A percentile compares a stretch with the other conserved stretches of the same genome.
These are phyloP conservation scores for Hanseniaspora valbyensis DNA, from an alignment of 805 yeast genomes.

Conservation along the genomic window DNA sequence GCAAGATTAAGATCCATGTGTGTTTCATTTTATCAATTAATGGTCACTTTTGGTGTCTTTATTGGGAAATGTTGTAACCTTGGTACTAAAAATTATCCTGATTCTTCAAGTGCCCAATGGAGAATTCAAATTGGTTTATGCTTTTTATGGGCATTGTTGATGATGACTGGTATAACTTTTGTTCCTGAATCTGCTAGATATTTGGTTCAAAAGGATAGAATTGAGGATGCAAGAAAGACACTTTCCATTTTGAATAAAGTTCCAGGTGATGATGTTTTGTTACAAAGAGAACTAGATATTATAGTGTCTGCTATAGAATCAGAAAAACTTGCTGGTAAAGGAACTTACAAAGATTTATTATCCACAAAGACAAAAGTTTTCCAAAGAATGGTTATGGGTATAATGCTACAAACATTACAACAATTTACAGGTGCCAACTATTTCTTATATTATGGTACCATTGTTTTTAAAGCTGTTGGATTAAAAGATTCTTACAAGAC, in stretches of 20 bases:
- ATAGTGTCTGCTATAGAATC: constrained; percentile 48
- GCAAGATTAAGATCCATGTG: constrained; percentile 51
- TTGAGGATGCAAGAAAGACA: constrained; percentile 45
- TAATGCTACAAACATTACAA: constrained; percentile 47
- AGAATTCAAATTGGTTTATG: constrained; percentile 51
- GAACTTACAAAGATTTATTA: constrained; percentile 37
- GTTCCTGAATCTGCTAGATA: constrained; percentile 66
- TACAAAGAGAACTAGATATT: constrained; percentile 39
- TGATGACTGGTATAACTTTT: constrained; percentile 38
- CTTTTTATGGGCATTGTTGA: constrained; percentile 32
- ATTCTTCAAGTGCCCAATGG: constrained; percentile 44
- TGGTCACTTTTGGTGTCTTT: constrained; percentile 54
- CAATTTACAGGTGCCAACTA: constrained; percentile 55
- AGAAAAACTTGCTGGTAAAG: constrained; percentile 50
- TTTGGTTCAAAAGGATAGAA: constrained; percentile 38
- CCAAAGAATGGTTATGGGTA: constrained; percentile 38
- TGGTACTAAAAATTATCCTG: constrained; percentile 41
- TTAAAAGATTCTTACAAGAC: constrained; percentile 45
- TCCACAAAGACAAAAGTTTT: constrained; percentile 54
- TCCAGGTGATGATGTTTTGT: constrained; percentile 36
- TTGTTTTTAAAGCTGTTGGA: constrained; percentile 23
- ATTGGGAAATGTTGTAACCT: constrained; percentile 57
- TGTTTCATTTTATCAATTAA: constrained; percentile 51
- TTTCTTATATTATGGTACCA: constrained; percentile 53
- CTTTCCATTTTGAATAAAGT: constrained; percentile 45